A percentile compares a stretch with the other conserved stretches of the same genome.
Conservation (phyloP, 2,329 filamentous ascomycete species). For the Lachnellula cervina region DNA sequence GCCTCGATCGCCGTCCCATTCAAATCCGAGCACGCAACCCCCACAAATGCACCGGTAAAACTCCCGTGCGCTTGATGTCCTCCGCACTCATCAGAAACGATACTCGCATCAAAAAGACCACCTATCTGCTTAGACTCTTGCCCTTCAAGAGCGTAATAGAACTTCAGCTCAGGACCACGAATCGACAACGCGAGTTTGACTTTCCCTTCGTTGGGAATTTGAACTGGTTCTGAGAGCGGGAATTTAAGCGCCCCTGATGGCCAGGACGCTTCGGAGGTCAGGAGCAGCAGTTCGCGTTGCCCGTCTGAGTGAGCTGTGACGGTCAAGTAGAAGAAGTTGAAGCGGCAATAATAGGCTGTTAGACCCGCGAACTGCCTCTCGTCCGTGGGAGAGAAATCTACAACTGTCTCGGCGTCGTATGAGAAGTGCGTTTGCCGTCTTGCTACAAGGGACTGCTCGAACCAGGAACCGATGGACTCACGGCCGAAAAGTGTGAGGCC, state of each 20-base stretch:
- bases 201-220: conserved; percentile 50
- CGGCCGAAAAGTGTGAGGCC: conserved; percentile 46
- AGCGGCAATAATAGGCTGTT: conserved; percentile 58
- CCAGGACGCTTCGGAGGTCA: conserved; percentile 52
- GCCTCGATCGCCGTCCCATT: conserved; percentile 46
- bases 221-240: conserved; percentile 40
- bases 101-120: conserved; percentile 52
- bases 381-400: conserved; percentile 50
- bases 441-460: conserved; percentile 52
- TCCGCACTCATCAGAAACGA: conserved; percentile 59
- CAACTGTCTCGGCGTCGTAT: conserved; percentile 52
- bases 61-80: conserved; percentile 57
- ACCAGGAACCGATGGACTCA: conserved; percentile 53
- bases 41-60: conserved; percentile 59
- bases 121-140: conserved; percentile 45
- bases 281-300: conserved; percentile 51
- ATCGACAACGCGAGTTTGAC: conserved; percentile 48
- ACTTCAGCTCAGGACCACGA: conserved; percentile 49
- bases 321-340: conserved; percentile 60
- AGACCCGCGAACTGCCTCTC: conserved; percentile 58
- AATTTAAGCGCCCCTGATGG: conserved; percentile 44
- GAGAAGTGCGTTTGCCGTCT: conserved; percentile 55
- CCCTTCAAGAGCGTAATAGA: conserved; percentile 49
- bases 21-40: conserved; percentile 50
- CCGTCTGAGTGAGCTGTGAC: conserved; percentile 53